These are phyloP conservation scores for Lactarius sp. DNA, from an alignment of 768 basidiomycete species.

Conservation along the genomic window DNA sequence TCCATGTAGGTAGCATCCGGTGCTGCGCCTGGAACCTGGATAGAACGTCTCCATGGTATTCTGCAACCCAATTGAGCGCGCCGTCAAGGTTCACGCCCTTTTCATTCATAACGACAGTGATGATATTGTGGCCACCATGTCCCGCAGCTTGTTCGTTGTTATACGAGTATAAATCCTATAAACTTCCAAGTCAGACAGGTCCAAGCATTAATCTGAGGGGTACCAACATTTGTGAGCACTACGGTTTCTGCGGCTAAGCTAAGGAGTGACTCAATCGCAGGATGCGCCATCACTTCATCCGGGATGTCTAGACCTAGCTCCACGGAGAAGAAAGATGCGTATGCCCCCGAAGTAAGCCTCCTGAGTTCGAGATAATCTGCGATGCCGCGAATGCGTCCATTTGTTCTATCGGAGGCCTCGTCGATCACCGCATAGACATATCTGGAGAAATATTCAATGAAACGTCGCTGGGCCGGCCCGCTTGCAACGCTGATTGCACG, in stretches of 20 bases:
- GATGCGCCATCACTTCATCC: slow-evolving; percentile 39
- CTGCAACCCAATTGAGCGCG: slow-evolving; percentile 37
- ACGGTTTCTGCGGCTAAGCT: slow-evolving; percentile 34
- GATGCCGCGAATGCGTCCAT: slow-evolving; percentile 34
- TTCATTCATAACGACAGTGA: slow-evolving; percentile 40
- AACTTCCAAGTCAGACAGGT: background rate
- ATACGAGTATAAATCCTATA: slow-evolving; percentile 40
- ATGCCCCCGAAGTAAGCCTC: slow-evolving; percentile 37
- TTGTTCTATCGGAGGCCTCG: slow-evolving; percentile 40
- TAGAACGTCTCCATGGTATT: slow-evolving; percentile 27
- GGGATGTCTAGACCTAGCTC: slow-evolving; percentile 40
- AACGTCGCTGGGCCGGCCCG: slow-evolving; percentile 31
- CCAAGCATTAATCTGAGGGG: background rate
- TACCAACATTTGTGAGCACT: slow-evolving; percentile 37
- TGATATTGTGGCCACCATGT: slow-evolving; percentile 38
- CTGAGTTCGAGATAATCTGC: slow-evolving; percentile 39
- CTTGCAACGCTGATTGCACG: slow-evolving; percentile 29
- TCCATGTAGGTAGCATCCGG: slow-evolving; percentile 35
- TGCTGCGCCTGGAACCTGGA: slow-evolving; percentile 33
- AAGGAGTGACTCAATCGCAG: slow-evolving; percentile 33
- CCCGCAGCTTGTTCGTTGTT: slow-evolving; percentile 39
- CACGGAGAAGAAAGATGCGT: slow-evolving; percentile 36
- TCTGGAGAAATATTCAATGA: slow-evolving; percentile 35
- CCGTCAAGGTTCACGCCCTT: slow-evolving; percentile 33
- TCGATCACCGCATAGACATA: slow-evolving; percentile 39